These are phyloP conservation scores for Berkeleyomyces rouxiae DNA, from an alignment of 2,329 filamentous ascomycete species.

Conservation along the genomic window DNA sequence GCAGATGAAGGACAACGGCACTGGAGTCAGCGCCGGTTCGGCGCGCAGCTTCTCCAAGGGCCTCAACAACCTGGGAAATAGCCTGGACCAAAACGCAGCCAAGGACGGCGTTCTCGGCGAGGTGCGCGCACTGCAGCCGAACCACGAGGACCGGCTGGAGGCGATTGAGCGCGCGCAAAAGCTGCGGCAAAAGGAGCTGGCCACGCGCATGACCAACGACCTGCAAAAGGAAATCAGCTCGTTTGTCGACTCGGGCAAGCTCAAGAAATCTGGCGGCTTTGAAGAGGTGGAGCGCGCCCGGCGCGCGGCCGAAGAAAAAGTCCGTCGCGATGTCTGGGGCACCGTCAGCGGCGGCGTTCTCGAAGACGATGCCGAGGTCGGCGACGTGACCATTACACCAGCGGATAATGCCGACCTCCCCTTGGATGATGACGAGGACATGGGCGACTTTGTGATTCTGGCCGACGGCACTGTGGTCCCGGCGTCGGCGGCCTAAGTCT, in stretches of 20 bases:
- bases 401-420: background rate
- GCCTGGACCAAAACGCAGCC: conserved; percentile 56
- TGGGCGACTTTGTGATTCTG: conserved; percentile 13
- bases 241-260: conserved; percentile 77
- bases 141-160: conserved; percentile 83
- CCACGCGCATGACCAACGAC: conserved; percentile 53
- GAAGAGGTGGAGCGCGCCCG: conserved; percentile 83
- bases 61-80: conserved; percentile 35
- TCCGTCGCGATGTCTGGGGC: conserved; percentile 62
- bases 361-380: conserved; percentile 18
- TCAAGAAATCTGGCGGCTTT: conserved; percentile 91
- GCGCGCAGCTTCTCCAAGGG: conserved; percentile 41
- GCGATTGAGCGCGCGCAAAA: conserved; percentile 96
- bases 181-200: conserved; percentile 73
- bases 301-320: conserved; percentile 71
- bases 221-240: conserved; percentile 70
- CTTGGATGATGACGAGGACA: conserved; percentile 8
- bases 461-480: conserved; percentile 12
- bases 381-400: conserved; percentile 3
- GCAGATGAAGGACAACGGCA: conserved; percentile 63
- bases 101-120: conserved; percentile 88
- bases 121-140: conserved; percentile 81
- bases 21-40: conserved; percentile 31
- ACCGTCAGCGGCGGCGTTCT: conserved; percentile 28
- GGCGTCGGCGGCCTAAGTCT: background rate